phyloP scores from a whole-genome alignment of 331 rosid genomes.

The Stylosanthes scabra region DNA sequence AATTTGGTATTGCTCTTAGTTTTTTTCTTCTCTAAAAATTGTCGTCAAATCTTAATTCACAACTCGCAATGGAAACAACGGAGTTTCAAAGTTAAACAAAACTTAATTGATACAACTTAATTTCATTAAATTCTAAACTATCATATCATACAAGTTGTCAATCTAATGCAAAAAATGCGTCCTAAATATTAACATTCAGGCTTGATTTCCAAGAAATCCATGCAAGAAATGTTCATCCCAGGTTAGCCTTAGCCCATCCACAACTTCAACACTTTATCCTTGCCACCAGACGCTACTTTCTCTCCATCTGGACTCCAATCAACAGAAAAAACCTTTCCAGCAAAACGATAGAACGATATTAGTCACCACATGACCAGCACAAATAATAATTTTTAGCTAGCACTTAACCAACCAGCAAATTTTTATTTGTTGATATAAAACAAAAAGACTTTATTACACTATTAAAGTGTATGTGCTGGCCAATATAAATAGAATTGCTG shows the following conservation, averaged over 20 bases:
- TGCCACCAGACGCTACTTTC: slow-evolving; percentile 97
- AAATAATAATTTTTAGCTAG: neutral
- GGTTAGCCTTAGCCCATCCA: slow-evolving; percentile 82
- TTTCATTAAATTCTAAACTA: neutral
- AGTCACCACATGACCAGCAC: slow-evolving; percentile 3
- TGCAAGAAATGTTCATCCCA: slow-evolving; percentile 18
- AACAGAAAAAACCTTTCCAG: slow-evolving; percentile 79
- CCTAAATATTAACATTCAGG: neutral
- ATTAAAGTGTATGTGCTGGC: too few species aligned
- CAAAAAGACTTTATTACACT: too few species aligned
- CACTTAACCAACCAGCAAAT: too few species aligned
- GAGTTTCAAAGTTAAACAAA: neutral
- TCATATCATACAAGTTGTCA: slow-evolving; percentile 19
- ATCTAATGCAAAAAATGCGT: slow-evolving; percentile 14
- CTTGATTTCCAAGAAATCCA: slow-evolving; percentile 33
- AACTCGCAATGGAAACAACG: neutral
- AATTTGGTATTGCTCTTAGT: neutral
- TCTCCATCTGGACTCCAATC: slow-evolving; percentile 99
- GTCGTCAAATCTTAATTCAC: neutral
- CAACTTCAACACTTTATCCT: slow-evolving; percentile 89
- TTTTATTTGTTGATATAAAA: too few species aligned
- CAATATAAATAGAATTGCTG: too few species aligned
- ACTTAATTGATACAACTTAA: neutral
- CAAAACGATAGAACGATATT: slow-evolving; percentile 8
- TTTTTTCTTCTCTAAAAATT: too few species aligned